A percentile compares a stretch with the other conserved stretches of the same genome.
Conservation (phyloP, 176 grass and related monocot species). For the Carex scoparia region DNA sequence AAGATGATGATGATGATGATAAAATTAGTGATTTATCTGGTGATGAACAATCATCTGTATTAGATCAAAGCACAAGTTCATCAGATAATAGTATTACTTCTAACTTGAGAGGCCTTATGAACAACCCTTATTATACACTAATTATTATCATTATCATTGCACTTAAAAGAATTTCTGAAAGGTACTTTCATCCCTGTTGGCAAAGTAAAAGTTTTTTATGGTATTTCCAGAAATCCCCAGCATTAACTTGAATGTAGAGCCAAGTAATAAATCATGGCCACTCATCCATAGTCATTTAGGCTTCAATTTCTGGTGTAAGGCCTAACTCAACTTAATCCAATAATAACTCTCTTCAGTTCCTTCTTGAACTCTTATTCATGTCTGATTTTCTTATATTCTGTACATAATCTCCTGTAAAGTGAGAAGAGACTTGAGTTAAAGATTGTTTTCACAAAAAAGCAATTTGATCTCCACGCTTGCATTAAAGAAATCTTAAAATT, state of each 20-base stretch:
- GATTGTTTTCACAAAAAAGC: neutral
- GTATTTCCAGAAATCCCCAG: neutral
- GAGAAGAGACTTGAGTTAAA: neutral
- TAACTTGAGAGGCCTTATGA: neutral
- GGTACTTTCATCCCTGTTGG: neutral
- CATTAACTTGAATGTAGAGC: neutral
- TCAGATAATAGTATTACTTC: constrained; percentile 40
- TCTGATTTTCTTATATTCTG: neutral
- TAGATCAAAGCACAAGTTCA: constrained; percentile 32
- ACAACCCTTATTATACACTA: neutral
- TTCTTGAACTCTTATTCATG: neutral
- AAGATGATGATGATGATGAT: neutral
- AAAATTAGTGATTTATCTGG: constrained; percentile 31
- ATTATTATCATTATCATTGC: neutral
- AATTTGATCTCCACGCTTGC: neutral
- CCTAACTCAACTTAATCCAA: neutral
- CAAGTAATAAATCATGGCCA: neutral
- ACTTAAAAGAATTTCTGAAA: neutral
- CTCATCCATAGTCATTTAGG: neutral
- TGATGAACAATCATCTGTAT: constrained; percentile 35
- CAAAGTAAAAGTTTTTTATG: neutral
- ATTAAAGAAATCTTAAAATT: neutral
- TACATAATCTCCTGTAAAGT: neutral
- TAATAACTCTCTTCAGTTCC: neutral
- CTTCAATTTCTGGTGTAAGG: neutral